Evolutionary conservation across 108 stramenopile genomes (phyloP).

Genomic region (Skeletonema tropicum): DNA sequence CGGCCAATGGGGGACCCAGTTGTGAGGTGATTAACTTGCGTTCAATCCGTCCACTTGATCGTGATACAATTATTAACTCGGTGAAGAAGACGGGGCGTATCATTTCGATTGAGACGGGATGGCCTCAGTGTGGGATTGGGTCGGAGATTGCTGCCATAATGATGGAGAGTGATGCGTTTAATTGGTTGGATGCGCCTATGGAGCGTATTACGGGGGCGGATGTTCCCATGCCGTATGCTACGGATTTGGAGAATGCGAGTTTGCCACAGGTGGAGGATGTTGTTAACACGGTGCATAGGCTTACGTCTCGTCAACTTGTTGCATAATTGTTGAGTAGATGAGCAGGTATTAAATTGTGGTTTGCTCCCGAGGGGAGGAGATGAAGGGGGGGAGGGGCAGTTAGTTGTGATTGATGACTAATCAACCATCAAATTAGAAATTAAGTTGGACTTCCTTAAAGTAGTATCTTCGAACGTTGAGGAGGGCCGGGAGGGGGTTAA

Average conservation of each 20-base stretch:
- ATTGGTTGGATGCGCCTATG: constrained; percentile 99
- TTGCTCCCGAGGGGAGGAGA: too few relatives aligned
- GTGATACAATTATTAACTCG: constrained; percentile 90
- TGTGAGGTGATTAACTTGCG: constrained; percentile 96
- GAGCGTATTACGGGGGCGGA: constrained; percentile 98
- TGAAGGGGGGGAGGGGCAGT: too few relatives aligned
- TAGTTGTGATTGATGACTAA: too few relatives aligned
- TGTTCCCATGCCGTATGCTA: constrained; percentile 98
- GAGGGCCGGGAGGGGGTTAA: too few relatives aligned
- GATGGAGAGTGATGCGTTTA: constrained; percentile 97
- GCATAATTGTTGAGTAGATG: constrained; percentile 52
- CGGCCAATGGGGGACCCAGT: constrained; percentile 79
- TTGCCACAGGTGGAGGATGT: constrained; percentile 95
- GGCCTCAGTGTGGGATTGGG: constrained; percentile 97
- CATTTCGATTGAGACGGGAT: constrained; percentile 97
- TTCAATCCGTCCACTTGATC: constrained; percentile 95
- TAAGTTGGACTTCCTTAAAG: too few relatives aligned
- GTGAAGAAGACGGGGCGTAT: constrained; percentile 97
- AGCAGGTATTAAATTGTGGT: too few relatives aligned
- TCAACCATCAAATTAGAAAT: too few relatives aligned
- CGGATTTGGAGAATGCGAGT: constrained; percentile 89
- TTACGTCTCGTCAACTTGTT: constrained; percentile 80
- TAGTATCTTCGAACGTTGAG: too few relatives aligned
- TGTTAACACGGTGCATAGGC: constrained; percentile 87
- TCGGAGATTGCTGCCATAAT: constrained; percentile 97